Evolutionary conservation across 2,329 filamentous ascomycete species (phyloP).

Genomic region (Colletotrichum tofieldiae): DNA sequence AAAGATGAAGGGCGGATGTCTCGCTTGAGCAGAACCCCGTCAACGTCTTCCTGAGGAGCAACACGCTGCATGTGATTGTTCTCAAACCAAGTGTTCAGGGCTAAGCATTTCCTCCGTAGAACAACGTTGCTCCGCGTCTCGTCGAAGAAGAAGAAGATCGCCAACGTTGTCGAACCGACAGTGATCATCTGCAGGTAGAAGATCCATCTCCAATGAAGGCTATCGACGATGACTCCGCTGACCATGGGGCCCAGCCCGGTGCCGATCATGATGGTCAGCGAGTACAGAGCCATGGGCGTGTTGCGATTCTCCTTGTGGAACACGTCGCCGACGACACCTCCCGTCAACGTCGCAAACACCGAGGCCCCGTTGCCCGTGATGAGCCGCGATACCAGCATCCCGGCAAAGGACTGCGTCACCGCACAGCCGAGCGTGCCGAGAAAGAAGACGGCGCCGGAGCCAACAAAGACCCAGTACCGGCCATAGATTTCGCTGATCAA

Average conservation of each 20-base stretch:
- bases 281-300: slow-evolving; percentile 79
- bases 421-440: slow-evolving; percentile 68
- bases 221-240: slow-evolving; percentile 71
- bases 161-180: slow-evolving; percentile 67
- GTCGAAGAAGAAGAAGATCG: slow-evolving; percentile 73
- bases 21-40: slow-evolving; percentile 8
- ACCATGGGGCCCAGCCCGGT: slow-evolving; percentile 75
- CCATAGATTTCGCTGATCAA: slow-evolving; percentile 76
- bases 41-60: neutral
- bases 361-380: slow-evolving; percentile 75
- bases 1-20: neutral
- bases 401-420: slow-evolving; percentile 70
- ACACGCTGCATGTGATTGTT: neutral
- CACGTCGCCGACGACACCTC: slow-evolving; percentile 78
- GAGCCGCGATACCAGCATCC: slow-evolving; percentile 75
- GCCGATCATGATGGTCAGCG: slow-evolving; percentile 72
- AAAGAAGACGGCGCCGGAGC: slow-evolving; percentile 54
- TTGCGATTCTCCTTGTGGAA: slow-evolving; percentile 76
- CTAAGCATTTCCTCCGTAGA: slow-evolving; percentile 71
- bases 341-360: slow-evolving; percentile 63
- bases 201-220: slow-evolving; percentile 75
- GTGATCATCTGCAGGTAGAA: slow-evolving; percentile 78
- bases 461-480: slow-evolving; percentile 51
- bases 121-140: slow-evolving; percentile 80
- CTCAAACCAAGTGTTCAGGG: slow-evolving; percentile 63